Evolutionary conservation across 1,284 basidiomycete species (phyloP).

Genomic region (Ceratorhiza oryzae-sativae): DNA sequence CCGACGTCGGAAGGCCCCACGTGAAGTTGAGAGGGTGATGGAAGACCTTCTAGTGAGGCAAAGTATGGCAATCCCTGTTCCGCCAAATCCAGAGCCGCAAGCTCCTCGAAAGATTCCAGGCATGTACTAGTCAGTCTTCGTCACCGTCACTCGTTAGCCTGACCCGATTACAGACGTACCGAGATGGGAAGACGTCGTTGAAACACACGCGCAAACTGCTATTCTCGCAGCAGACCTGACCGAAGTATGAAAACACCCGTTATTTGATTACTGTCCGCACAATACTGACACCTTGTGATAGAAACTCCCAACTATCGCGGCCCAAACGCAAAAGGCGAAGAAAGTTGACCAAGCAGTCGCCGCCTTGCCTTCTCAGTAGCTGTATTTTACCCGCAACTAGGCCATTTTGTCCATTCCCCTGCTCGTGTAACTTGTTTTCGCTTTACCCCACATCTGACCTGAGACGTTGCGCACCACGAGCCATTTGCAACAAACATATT

Average conservation of each 20-base stretch:
- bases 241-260: not conserved
- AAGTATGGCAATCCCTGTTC: slow-evolving; percentile 46
- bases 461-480: not conserved
- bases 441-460: not conserved
- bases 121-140: not conserved
- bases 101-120: slow-evolving; percentile 13
- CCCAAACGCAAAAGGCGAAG: slow-evolving; percentile 16
- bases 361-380: slow-evolving; percentile 10
- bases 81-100: not conserved
- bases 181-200: slow-evolving; percentile 15
- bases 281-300: not conserved
- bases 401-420: not conserved
- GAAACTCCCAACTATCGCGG: not conserved
- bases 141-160: not conserved
- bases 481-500: too few species aligned
- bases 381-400: not conserved
- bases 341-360: slow-evolving; percentile 30
- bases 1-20: slow-evolving; percentile 64
- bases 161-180: not conserved
- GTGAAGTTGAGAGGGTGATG: slow-evolving; percentile 59
- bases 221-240: not conserved
- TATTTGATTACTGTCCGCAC: not conserved
- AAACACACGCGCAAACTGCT: slow-evolving; percentile 9
- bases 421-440: not conserved
- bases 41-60: slow-evolving; percentile 58